Conservation (phyloP, 2,329 filamentous ascomycete genomes). For the Stagonosporopsis rhizophila region DNA sequence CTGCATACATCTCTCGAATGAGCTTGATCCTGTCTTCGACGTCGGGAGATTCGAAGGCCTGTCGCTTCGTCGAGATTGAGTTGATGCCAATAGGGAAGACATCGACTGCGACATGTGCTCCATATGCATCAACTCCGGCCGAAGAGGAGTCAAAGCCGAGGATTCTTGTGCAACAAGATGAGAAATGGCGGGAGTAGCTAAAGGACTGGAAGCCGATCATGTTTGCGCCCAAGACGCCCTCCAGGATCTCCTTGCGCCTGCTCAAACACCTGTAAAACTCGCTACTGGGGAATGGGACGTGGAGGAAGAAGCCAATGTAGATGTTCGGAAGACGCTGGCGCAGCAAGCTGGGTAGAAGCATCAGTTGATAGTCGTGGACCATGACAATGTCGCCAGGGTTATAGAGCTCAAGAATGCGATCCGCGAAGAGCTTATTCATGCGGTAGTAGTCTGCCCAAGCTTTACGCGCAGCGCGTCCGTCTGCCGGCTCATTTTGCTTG, state of each 20-base stretch:
- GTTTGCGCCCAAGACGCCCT: constrained; percentile 88
- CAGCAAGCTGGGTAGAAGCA: constrained; percentile 86
- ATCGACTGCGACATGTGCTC: constrained; percentile 85
- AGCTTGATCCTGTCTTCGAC: constrained; percentile 75
- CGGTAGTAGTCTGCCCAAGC: constrained; percentile 93
- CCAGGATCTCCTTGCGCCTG: constrained; percentile 86
- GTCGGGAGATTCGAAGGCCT: constrained; percentile 74
- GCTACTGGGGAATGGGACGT: constrained; percentile 93
- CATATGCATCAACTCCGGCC: constrained; percentile 86
- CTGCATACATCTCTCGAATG: constrained; percentile 79
- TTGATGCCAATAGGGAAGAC: constrained; percentile 97
- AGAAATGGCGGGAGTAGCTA: constrained; percentile 93
- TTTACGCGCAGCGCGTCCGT: constrained; percentile 79
- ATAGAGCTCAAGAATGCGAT: constrained; percentile 86
- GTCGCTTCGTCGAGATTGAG: constrained; percentile 75
- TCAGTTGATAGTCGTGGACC: constrained; percentile 92
- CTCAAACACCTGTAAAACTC: constrained; percentile 92
- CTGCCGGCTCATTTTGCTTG: constrained; percentile 89
- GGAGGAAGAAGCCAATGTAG: constrained; percentile 93
- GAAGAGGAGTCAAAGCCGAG: constrained; percentile 88
- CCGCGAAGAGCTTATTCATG: constrained; percentile 91
- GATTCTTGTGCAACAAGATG: constrained; percentile 90
- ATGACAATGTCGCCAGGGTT: constrained; percentile 91
- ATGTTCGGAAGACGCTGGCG: constrained; percentile 86
- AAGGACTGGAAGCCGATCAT: constrained; percentile 95